Evolutionary conservation across 768 basidiomycete genomes (phyloP).

Genomic region (Russula sp.): DNA sequence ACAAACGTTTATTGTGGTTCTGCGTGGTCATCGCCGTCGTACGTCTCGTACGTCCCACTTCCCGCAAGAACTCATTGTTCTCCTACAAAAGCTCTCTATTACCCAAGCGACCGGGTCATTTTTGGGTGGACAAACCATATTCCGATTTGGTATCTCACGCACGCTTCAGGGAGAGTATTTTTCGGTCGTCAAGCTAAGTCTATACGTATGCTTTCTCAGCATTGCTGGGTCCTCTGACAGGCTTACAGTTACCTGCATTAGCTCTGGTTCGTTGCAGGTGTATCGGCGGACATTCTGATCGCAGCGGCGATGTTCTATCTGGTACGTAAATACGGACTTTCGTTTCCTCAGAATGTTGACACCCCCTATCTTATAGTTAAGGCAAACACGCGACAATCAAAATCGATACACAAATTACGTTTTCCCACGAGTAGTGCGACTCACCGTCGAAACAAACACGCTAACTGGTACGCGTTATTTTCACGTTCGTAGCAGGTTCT

Average conservation of each 20-base stretch:
- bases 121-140: not conserved
- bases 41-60: not conserved
- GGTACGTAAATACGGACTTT: not conserved
- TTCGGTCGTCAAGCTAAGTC: not conserved
- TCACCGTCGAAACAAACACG: constrained; percentile 28
- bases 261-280: constrained; percentile 2
- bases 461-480: constrained; percentile 17
- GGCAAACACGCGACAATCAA: not conserved
- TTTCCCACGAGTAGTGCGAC: constrained; percentile 24
- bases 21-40: constrained; percentile 3
- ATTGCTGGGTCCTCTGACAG: not conserved
- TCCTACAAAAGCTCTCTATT: not conserved
- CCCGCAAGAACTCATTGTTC: not conserved
- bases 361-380: not conserved
- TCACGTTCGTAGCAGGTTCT: not conserved
- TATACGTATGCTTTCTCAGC: not conserved
- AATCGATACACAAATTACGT: constrained; percentile 6
- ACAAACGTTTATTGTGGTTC: constrained; percentile 8
- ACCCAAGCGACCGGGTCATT: not conserved
- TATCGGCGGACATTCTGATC: constrained; percentile 9
- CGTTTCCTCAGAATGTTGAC: not conserved
- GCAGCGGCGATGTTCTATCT: constrained; percentile 3
- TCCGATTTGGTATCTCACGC: not conserved
- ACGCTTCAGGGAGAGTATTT: not conserved
- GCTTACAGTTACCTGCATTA: not conserved